phyloP scores from a whole-genome alignment of 306 rosid species.

The Erythrophleum fordii region DNA sequence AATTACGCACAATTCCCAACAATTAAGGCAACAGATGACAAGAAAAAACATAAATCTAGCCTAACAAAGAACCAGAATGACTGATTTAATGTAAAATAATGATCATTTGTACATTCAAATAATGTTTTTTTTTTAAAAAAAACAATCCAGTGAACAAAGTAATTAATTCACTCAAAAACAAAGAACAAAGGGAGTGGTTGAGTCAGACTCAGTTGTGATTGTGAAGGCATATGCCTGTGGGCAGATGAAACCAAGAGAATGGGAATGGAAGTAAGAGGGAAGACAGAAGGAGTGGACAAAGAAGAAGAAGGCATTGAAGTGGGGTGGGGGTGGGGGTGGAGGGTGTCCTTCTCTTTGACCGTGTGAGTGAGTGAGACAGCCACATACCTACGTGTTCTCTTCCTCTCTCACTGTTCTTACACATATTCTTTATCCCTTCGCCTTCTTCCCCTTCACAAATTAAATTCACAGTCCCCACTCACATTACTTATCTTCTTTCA shows the following conservation, averaged over 20 bases:
- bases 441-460: too few relatives aligned
- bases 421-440: too few relatives aligned
- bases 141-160: not conserved
- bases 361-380: too few relatives aligned
- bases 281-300: constrained; percentile 4
- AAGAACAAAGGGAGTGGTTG: not conserved
- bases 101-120: not conserved
- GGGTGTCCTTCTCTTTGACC: too few relatives aligned
- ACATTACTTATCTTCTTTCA: too few relatives aligned
- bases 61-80: not conserved
- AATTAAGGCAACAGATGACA: not conserved
- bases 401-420: too few relatives aligned
- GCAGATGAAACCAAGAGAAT: constrained; percentile 17
- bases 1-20: too few relatives aligned
- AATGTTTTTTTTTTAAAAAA: too few relatives aligned
- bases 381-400: too few relatives aligned
- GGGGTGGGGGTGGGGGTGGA: too few relatives aligned
- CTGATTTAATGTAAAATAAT: not conserved
- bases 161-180: not conserved
- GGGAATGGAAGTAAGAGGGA: not conserved
- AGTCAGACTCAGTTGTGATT: not conserved
- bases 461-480: too few relatives aligned
- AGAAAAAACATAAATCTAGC: not conserved
- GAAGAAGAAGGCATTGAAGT: not conserved
- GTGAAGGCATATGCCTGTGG: not conserved